Evolutionary conservation across 129 eudicot species (phyloP), one percentile per base, ranked within the genome.

Genomic region (Saposhnikovia divaricata): DNA sequence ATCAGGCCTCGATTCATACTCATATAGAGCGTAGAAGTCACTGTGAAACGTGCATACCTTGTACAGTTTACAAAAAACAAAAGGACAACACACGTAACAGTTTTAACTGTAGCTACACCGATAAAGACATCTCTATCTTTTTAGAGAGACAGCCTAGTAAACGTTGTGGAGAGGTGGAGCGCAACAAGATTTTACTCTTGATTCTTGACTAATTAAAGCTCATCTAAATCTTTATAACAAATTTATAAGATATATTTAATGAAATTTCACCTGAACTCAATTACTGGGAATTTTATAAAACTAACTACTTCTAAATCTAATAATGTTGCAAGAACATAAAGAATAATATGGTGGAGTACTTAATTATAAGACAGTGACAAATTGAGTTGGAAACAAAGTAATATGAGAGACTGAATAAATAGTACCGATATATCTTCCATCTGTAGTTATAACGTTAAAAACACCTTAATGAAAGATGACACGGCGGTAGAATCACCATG

Each of bases 391-490:
- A 23, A 19, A 59, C 68, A 59, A 59, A 59, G 31, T 59, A n/a
- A 19, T 2, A 59, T 23, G 31, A 59, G 34, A 31, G 68, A 59
- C 68, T 18, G 1, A 59, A 59, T 31, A 59, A n/a, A 23, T 23
- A n/a, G 68, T 23, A 59, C 1, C 16, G 34, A 59, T n/a, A 59
- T 59, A 66, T 66, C 39, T 66, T 19, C 6, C 42, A 66, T 66
- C 9, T 66, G 51, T 37, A 16, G 27, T 40, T 14, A 70, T 66
- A 68, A 45, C 13, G n/a, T 48, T n/a, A 63, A 75, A 43, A 12
- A 25, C 18, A 91, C 98, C 93, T 91, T 73, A 66, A 94, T 72
- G 8, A 94, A 85, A 53, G 97, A 88, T 38, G 96, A 89, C 31
- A 92, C 88, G 13, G 98, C 91, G 48, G 87, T 76, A 66, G 39